Conservation (phyloP, 1,139 yeast species). For the Pneumocystis wakefieldiae region DNA sequence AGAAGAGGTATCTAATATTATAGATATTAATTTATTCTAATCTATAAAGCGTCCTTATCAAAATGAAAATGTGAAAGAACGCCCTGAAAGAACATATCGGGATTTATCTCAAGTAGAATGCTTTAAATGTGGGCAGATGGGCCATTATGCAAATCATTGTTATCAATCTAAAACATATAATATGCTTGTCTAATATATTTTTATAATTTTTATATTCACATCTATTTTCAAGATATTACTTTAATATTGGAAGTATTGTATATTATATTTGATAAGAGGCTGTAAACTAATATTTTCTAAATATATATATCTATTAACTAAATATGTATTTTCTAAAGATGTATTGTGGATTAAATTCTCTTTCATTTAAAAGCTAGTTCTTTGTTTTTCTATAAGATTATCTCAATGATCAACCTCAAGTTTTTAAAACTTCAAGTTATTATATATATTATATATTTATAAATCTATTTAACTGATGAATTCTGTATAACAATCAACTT, state of each 20-base stretch:
- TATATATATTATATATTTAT: too few species aligned
- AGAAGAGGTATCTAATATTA: neutral
- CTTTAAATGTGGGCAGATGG: constrained; percentile 1
- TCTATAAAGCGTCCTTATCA: neutral
- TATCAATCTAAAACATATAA: neutral
- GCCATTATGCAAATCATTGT: constrained; percentile 2
- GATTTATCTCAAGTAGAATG: constrained; percentile 1
- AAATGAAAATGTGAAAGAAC: neutral
- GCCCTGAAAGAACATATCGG: neutral
- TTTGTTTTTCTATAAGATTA: neutral
- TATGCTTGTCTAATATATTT: neutral
- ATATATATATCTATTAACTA: neutral
- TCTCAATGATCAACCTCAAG: neutral
- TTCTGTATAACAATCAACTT: too few species aligned
- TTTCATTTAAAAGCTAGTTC: neutral
- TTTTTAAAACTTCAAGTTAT: neutral
- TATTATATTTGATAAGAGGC: neutral
- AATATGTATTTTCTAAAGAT: neutral
- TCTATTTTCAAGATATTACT: neutral
- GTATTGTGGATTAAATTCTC: neutral
- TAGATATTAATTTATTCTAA: neutral
- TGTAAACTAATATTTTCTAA: neutral
- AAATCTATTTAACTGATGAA: too few species aligned
- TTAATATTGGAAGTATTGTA: neutral
- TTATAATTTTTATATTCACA: neutral